Evolutionary conservation across 2,329 filamentous ascomycete species (phyloP), one percentile per base, ranked within the genome.

Genomic region (Fusarium sp.): DNA sequence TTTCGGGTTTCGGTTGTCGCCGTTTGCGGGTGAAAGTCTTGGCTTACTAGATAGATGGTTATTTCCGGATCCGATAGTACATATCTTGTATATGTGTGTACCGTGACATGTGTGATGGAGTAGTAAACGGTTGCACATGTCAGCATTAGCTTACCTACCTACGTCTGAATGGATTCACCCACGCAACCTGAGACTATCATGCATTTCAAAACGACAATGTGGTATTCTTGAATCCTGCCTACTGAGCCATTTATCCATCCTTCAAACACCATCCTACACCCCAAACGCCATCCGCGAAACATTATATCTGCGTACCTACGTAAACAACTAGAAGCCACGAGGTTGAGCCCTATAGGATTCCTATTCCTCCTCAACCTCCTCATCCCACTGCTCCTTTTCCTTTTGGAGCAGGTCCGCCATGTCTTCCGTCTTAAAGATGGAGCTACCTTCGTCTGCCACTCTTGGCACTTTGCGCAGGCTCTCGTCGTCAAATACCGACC

Each of bases 401-500:
- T 84, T 86, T 81, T 91, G 90, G 74, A 95, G 85, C 59, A 92
- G 84, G 66, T 89, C 86, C 14, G 86, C 85, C 92, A 97, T 94
- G 63, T 87, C 83, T 5, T 85, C 85, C 3, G 89, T 82, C 69
- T 90, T 90, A 80, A 97, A 97, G 61, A 97, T 91, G 33, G 84
- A 86, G 75, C 86, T 90, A 56, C 81, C 83, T 1, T 88, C 87
- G 63, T 96, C 90, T 1, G 84, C 82, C 20, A 78, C 81, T 1
- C 89, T 83, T 14, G 93, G 93, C 42, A 97, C 90, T 60, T 86
- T 87, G 66, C 87, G 87, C 34, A 93, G 86, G 73, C 89, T 90
- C 73, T 94, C 93, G 73, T 92, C 92, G 66, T 94, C 90, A 74
- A 99, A 97, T 0, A 98, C 93, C 0, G 93, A 91, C 0, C 93